Evolutionary conservation across 148 eudicot species (phyloP), one percentile per base, ranked within the genome.

Genomic region (Vaccinium macrocarpon): DNA sequence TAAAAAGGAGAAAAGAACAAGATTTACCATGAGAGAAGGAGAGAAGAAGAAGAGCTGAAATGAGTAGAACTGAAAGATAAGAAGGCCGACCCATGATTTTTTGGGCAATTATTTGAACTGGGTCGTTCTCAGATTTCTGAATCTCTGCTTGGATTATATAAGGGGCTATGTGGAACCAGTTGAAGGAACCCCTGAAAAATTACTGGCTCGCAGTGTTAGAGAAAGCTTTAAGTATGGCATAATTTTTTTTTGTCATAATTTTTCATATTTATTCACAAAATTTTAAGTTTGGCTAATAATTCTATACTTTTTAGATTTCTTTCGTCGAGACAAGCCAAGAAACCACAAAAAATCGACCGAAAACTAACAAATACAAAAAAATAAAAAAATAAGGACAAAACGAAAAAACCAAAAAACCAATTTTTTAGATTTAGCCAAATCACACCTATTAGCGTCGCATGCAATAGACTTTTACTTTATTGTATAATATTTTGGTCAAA

Each of bases 11-110:
- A 50, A 49, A 25, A 8, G 9, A 6, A 50, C 55, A 76, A 13
- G 16, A 50, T 19, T 19, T 85, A 88, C 88, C 88, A 83, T 75
- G 82, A 50, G 81, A 42, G 57, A 76, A 68, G 38, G 75, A 75
- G 57, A 83, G 56, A 80, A 76, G 53, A n/a, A 88, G 78, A 66
- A 88, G 84, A 19, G 80, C 55, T 32, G 84, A 88, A 25, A 88
- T 78, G 48, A 88, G 81, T 32, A 85, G 53, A 85, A 83, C 21
- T 2, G 79, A 46, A 38, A 80, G 72, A 78, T 56, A 52, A 66
- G 42, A 79, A 53, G 84, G 76, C 46, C 78, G 52, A 83, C 84
- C 84, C 90, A 88, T 83, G 32, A 35, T 32, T 51, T 25, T 19
- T 78, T 52, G 8, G 55, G 61, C 19, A 51, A 27, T 50, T 78